These are phyloP conservation scores for Pyracantha coccinea DNA, from an alignment of 331 rosid genomes.

Conservation along the genomic window DNA sequence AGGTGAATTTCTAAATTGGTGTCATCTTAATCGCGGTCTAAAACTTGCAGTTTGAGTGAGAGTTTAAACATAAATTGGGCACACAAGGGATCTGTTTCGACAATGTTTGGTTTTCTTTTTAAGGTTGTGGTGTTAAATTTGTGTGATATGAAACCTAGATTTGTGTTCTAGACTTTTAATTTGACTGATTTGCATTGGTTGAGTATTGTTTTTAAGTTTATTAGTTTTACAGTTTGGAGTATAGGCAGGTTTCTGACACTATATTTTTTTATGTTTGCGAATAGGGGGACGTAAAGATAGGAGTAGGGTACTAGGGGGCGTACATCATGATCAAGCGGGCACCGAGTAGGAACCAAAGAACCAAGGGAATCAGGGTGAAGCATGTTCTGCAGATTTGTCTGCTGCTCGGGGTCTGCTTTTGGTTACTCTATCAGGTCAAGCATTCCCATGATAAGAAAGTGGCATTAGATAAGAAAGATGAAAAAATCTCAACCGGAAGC, in stretches of 20 bases:
- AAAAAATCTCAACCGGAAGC: slow-evolving; percentile 15
- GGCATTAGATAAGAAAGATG: slow-evolving; percentile 41
- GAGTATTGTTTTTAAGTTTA: neutral
- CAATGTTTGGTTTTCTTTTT: neutral
- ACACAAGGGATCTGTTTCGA: neutral
- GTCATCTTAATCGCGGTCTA: no score
- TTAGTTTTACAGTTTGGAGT: neutral
- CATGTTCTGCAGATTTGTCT: slow-evolving; percentile 63
- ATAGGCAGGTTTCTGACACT: slow-evolving; percentile 19
- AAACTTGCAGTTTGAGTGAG: neutral
- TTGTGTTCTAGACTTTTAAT: neutral
- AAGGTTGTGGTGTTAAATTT: neutral
- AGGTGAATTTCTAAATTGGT: neutral
- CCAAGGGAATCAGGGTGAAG: slow-evolving; percentile 63
- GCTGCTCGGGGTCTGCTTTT: slow-evolving; percentile 67
- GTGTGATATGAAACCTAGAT: neutral
- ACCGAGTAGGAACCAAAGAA: slow-evolving; percentile 47
- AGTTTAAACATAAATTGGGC: neutral
- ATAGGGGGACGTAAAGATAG: slow-evolving; percentile 21
- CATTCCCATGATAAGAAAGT: slow-evolving; percentile 76
- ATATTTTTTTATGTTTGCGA: slow-evolving; percentile 1
- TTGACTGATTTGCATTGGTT: slow-evolving; percentile 1
- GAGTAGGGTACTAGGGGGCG: slow-evolving; percentile 13
- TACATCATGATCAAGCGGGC: slow-evolving; percentile 56
- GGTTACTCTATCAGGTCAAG: slow-evolving; percentile 82